Evolutionary conservation across 2,329 filamentous ascomycete species (phyloP), one percentile per base, ranked within the genome.

Genomic region (Helotiales sp.): DNA sequence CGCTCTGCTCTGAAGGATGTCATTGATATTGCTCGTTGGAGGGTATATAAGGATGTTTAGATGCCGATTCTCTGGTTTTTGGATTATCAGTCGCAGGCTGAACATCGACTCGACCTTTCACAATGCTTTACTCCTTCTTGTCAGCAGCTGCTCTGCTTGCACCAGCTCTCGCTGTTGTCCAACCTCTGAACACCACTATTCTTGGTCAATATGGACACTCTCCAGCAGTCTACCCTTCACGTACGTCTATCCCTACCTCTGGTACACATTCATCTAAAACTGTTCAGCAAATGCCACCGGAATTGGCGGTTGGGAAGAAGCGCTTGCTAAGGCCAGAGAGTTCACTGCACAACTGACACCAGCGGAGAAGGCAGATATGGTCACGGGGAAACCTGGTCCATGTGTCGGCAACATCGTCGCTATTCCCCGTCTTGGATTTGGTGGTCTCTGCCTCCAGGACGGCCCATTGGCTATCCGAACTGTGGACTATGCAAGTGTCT

Each of bases 311-410:
- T 94, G 92, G 92, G 82, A 81, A 26, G 85, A 85, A 24, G 91
- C 90, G 73, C 93, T 93, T 73, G 80, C 79, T 57, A 92, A 91
- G 74, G 91, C 91, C 1, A 84, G 87, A 65, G 79, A 82, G 3
- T 78, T 93, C 26, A 90, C 94, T 20, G 85, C 87, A 63, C 85
- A 87, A 60, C 91, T 94, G 89, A 93, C 91, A 0, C 78, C 93
- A 63, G 91, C 90, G 1, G 91, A 94, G 76, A 94, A 94, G 80
- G 88, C 89, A 26, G 61, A 64, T 17, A 61, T 74, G 52, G 65
- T 72, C 13, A 74, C 70, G 40, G 73, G 73, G 37, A 65, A 62
- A 40, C 68, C 66, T 24, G 68, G 69, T 20, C 67, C 72, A 32
- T 72, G 73, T 65, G 64, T 70, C 22, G 74, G 74, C 13, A 66